A percentile compares a stretch with the other conserved stretches of the same genome.
phyloP scores from a whole-genome alignment of 2,329 filamentous ascomycete genomes.

The Fusarium sulawesiense region DNA sequence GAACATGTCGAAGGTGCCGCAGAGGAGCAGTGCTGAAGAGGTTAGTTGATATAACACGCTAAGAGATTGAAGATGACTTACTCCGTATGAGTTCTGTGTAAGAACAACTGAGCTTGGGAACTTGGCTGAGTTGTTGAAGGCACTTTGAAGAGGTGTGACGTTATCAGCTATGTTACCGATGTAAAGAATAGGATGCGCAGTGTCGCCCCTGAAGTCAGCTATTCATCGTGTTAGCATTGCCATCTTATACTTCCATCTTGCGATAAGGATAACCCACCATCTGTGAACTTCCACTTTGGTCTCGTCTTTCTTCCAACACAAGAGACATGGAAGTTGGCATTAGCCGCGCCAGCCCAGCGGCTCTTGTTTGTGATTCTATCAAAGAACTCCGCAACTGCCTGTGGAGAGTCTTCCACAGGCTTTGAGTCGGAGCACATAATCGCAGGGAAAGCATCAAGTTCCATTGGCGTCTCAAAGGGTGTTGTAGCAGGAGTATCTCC shows the following conservation, averaged over 20 bases:
- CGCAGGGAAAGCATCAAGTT: conserved; percentile 56
- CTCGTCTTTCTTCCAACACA: conserved; percentile 55
- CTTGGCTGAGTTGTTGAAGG: conserved; percentile 56
- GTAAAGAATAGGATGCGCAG: conserved; percentile 59
- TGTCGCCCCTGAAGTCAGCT: conserved; percentile 51
- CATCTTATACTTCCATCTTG: too few species aligned
- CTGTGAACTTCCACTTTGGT: conserved; percentile 55
- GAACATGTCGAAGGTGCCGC: conserved; percentile 60
- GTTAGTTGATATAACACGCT: not conserved
- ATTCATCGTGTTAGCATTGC: conserved; percentile 3
- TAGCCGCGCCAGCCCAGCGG: conserved; percentile 57
- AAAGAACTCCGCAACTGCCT: conserved; percentile 52
- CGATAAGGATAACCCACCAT: conserved; percentile 38
- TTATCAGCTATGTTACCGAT: conserved; percentile 60
- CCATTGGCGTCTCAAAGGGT: conserved; percentile 41
- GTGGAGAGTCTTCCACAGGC: conserved; percentile 47
- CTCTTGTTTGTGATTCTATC: conserved; percentile 53
- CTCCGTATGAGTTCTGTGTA: conserved; percentile 63
- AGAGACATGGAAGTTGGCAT: conserved; percentile 53
- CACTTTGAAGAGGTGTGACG: conserved; percentile 60
- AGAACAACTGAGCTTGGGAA: conserved; percentile 61
- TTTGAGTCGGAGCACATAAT: conserved; percentile 60
- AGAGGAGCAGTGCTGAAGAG: conserved; percentile 60
- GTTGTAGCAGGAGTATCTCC: conserved; percentile 46
- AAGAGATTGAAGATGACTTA: conserved; percentile 45